Conservation (phyloP, 2,329 filamentous ascomycete species). For the Stachybotrys chartarum region DNA sequence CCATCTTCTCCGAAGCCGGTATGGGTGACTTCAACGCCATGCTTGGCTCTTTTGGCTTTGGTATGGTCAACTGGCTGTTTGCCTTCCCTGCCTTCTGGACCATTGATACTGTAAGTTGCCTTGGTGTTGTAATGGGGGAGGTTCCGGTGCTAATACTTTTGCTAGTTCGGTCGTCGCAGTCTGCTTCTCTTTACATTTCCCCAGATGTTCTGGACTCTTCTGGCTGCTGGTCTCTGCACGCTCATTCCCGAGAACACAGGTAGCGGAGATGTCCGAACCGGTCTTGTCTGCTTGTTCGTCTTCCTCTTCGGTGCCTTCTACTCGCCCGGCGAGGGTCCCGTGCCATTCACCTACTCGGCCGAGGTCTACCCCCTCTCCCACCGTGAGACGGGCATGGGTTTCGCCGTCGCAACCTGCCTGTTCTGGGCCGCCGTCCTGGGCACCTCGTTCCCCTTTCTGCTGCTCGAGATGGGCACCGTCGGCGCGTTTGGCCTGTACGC, state of each 20-base stretch:
- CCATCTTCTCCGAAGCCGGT: conserved; percentile 51
- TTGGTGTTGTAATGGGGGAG: no score
- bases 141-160: conserved; percentile 4
- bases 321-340: conserved; percentile 56
- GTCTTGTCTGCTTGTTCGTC: conserved; percentile 52
- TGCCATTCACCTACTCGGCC: conserved; percentile 55
- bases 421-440: conserved; percentile 45
- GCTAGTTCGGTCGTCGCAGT: conserved; percentile 48
- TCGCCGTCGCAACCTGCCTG: conserved; percentile 53
- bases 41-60: conserved; percentile 39
- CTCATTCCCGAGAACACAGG: conserved; percentile 23
- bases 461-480: conserved; percentile 22
- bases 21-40: conserved; percentile 46
- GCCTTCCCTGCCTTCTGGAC: conserved; percentile 61
- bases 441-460: conserved; percentile 43
- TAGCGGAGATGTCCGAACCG: conserved; percentile 35
- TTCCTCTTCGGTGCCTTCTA: conserved; percentile 60
- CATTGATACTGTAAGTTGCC: conserved; percentile 46
- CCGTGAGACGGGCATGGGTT: conserved; percentile 57
- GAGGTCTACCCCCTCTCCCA: conserved; percentile 60
- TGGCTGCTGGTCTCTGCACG: conserved; percentile 33
- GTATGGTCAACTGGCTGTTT: conserved; percentile 56
- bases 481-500: conserved; percentile 45
- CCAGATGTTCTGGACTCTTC: conserved; percentile 54
- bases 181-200: conserved; percentile 60